Evolutionary conservation across 1,284 basidiomycete species (phyloP), one percentile per base, ranked within the genome.

Genomic region (Neolentinus lepideus): DNA sequence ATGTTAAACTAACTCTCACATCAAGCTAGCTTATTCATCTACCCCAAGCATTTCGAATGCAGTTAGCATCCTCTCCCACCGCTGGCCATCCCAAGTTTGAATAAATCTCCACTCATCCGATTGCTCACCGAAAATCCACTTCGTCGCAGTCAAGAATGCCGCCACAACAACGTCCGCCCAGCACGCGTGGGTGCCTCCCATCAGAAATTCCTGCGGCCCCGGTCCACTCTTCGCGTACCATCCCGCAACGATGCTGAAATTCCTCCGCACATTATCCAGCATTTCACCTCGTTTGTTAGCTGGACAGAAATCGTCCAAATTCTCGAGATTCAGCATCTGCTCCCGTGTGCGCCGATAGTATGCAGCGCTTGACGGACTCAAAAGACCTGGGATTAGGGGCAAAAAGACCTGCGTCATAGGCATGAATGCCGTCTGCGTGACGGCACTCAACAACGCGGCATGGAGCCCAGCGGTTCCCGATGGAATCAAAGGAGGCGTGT

Each of bases 331-430:
- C 33, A 68, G 70, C 4, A n/a, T 12, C 52, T 56, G 57, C 61
- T 74, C 71, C 31, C 73, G 63, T 11, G 71, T 72, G 21, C 58
- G 52, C 24, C 71, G 63, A 62, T 74, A 77, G 61, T 75, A 77
- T 47, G 60, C 67, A 57, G 61, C 59, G 60, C 71, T 72, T 19
- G 50, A 57, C 21, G 67, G 64, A 55, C 65, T 71, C 54, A 75
- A 60, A 14, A 61, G 59, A 2, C 45, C 31, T n/a, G 56, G 57
- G n/a, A 64, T 62, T 22, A 57, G 52, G 4, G 67, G 66, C 31
- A 70, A 11, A 33, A 64, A 57, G 51, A 60, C 50, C 36, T 29
- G 31, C 19, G 51, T 3, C 21, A 65, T 50, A 31, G 14, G 10
- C 24, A 21, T 25, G 33, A 61, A 16, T 0, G 57, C 29, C 1